Evolutionary conservation across 1,139 yeast genomes (phyloP), one percentile per base, ranked within the genome.

Genomic region (Chernovozyma sophiae-reginae): DNA sequence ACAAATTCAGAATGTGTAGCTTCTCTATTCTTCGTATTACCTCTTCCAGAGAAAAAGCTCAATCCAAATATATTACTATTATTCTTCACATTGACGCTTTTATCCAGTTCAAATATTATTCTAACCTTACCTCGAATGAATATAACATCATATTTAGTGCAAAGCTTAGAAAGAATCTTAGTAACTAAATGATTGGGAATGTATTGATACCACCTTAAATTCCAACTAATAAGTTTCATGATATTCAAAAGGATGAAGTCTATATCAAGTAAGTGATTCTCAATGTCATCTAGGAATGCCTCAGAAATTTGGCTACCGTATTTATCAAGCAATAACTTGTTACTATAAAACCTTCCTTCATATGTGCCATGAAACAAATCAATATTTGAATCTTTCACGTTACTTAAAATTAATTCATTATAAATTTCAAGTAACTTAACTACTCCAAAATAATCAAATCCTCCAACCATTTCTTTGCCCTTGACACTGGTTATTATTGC

Each of bases 121-220:
- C 60, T 56, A 25, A 65, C 43, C 32, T 54, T 54, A 10, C 69
- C 55, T 25, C 61, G 50, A 11, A 69, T 50, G 37, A 45, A 64
- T 11, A 65, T 56, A 39, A 53, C 50, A 32, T 69, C 72, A 44
- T 61, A 56, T 38, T 58, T 52, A 10, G 51, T 37, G 25, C 62
- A 52, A 26, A 69, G 48, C 40, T 62, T 64, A 20, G 48, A 46
- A 26, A 68, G 43, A 6, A 63, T 51, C 35, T 56, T 58, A 14
- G 51, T 46, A 14, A 66, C 52, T 39, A 65, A 47, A 41, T 61
- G 52, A 35, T 54, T 56, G 1, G 73, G 72, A 25, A 55, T 43
- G 40, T 58, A 62, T 42, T 65, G 65, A 46, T 68, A 67, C 75
- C 75, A 69, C 29, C 74, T 53, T 25, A 64, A 45, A 40, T 65